A percentile compares a stretch with the other conserved stretches of the same genome.
Conservation (phyloP, 176 grass and related monocot genomes). For the Oryza glaberrima region DNA sequence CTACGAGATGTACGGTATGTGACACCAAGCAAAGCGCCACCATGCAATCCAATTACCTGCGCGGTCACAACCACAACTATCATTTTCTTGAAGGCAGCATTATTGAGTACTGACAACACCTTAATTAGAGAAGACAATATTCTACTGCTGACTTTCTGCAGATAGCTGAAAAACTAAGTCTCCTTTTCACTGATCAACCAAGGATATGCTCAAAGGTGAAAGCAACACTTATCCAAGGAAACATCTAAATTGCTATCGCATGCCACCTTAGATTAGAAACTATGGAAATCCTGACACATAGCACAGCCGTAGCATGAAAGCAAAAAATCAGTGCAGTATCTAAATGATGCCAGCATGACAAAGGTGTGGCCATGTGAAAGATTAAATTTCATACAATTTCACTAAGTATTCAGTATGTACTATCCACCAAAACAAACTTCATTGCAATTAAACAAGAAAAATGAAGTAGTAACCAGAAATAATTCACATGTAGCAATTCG, state of each 20-base stretch:
- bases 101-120: not conserved
- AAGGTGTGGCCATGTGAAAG: not conserved
- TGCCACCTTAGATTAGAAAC: slow-evolving; percentile 13
- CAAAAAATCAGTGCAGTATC: slow-evolving; percentile 8
- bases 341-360: not conserved
- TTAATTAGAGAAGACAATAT: slow-evolving; percentile 2
- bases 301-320: slow-evolving; percentile 9
- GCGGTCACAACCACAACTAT: slow-evolving; percentile 28
- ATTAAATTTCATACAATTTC: not conserved
- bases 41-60: slow-evolving; percentile 98
- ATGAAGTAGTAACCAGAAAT: slow-evolving; percentile 10
- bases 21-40: slow-evolving; percentile 95
- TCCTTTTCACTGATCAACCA: slow-evolving; percentile 19
- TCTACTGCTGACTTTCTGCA: not conserved
- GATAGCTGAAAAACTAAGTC: slow-evolving; percentile 6
- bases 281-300: not conserved
- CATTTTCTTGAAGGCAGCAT: slow-evolving; percentile 7
- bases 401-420: not conserved
- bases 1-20: slow-evolving; percentile 92
- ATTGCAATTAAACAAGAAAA: slow-evolving; percentile 5
- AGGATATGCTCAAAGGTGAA: slow-evolving; percentile 23
- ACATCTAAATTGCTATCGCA: slow-evolving; percentile 8
- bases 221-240: slow-evolving; percentile 22
- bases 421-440: slow-evolving; percentile 1
- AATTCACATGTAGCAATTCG: not conserved